Conservation (phyloP, 495 filamentous ascomycete genomes). For the Barbatosphaeria neglecta region DNA sequence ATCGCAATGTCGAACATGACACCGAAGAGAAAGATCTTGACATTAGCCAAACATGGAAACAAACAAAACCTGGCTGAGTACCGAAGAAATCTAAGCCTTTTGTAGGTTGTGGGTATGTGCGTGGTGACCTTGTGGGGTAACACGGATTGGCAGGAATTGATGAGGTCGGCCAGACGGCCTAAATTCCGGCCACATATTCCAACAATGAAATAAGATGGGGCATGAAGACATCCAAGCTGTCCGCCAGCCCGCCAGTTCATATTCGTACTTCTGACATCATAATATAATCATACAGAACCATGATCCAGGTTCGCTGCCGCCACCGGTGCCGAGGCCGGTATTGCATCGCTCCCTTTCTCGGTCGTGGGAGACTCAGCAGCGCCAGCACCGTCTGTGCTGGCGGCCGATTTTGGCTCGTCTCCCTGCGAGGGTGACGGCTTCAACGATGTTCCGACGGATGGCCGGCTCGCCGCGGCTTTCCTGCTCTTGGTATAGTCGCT, state of each 20-base stretch:
- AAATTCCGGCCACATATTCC: neutral
- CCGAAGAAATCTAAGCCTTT: neutral
- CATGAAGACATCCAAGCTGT: neutral
- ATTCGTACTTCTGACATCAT: neutral
- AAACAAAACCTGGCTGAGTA: neutral
- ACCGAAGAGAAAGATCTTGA: neutral
- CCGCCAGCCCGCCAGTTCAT: neutral
- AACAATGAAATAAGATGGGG: neutral
- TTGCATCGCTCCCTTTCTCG: constrained; percentile 18
- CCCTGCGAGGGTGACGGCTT: constrained; percentile 20
- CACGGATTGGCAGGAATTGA: too few relatives aligned
- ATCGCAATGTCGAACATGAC: neutral
- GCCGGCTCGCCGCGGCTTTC: constrained; percentile 33
- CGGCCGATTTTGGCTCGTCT: constrained; percentile 32
- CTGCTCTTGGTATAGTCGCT: constrained; percentile 55
- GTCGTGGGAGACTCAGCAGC: constrained; percentile 17
- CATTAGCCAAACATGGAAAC: neutral
- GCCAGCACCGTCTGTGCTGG: constrained; percentile 13
- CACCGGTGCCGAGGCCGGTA: constrained; percentile 1
- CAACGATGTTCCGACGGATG: constrained; percentile 18
- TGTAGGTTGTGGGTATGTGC: too few relatives aligned
- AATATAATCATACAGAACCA: constrained; percentile 10
- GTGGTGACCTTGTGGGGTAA: neutral
- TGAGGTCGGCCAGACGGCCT: too few relatives aligned
- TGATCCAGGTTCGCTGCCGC: constrained; percentile 3